Conservation (phyloP, 208 protist species). For the Balamuthia mandrillaris region DNA sequence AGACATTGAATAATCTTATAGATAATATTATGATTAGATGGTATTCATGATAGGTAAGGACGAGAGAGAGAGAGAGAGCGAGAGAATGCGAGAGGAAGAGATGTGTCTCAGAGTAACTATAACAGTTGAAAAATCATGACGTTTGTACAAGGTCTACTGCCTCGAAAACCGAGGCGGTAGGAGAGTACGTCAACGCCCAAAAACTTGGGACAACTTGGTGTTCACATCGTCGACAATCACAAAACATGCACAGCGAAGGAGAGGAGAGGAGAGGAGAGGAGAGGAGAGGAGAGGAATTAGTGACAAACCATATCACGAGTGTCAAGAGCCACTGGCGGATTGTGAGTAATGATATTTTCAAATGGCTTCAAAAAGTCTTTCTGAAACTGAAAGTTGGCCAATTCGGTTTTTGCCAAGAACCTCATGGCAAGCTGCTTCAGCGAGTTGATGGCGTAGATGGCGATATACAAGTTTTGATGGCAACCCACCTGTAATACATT, state of each 20-base stretch:
- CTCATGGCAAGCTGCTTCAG: slow-evolving; percentile 82
- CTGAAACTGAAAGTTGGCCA: slow-evolving; percentile 85
- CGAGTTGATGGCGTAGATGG: slow-evolving; percentile 83
- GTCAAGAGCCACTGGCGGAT: slow-evolving; percentile 7
- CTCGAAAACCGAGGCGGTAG: neutral
- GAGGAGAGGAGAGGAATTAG: neutral
- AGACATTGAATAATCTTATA: slow-evolving; percentile 70
- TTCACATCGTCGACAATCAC: no score
- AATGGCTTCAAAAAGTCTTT: slow-evolving; percentile 86
- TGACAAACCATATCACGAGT: slow-evolving; percentile 69
- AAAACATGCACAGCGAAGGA: no score
- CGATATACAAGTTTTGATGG: slow-evolving; percentile 69
- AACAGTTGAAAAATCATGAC: neutral
- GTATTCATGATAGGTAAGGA: no score
- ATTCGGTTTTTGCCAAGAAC: slow-evolving; percentile 81
- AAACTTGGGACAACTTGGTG: no score
- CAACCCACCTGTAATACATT: slow-evolving; percentile 53
- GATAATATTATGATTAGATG: no score
- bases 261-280: neutral
- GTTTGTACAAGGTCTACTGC: neutral
- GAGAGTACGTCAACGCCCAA: no score
- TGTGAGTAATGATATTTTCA: slow-evolving; percentile 71
- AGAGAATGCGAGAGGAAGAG: no score
- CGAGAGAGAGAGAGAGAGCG: no score
- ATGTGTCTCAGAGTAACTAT: no score